Evolutionary conservation across 352 stramenopile species (phyloP).

Genomic region (Globisporangium uncinulatum): DNA sequence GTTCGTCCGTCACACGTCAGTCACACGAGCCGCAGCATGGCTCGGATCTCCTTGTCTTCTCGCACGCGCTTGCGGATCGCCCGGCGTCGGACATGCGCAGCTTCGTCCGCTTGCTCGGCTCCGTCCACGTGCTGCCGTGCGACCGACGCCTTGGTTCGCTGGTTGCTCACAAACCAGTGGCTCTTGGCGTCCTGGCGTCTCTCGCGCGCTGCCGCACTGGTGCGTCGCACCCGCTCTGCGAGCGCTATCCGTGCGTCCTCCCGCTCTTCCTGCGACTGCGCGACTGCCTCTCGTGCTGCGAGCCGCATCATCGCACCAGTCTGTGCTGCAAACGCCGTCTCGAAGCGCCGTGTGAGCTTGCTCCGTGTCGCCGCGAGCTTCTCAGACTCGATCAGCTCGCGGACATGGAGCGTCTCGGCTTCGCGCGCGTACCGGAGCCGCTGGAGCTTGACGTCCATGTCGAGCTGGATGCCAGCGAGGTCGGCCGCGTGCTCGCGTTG

Average conservation of each 20-base stretch:
- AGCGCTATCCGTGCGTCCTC: slow-evolving; percentile 27
- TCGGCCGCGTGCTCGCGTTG: slow-evolving; percentile 56
- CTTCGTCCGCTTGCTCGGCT: slow-evolving; percentile 14
- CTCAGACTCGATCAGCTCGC: slow-evolving; percentile 41
- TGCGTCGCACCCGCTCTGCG: slow-evolving; percentile 16
- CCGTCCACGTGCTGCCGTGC: slow-evolving; percentile 8
- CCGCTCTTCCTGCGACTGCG: slow-evolving; percentile 21
- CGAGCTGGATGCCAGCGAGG: slow-evolving; percentile 48
- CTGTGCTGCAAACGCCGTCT: slow-evolving; percentile 46
- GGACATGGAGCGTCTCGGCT: slow-evolving; percentile 35
- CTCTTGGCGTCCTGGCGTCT: slow-evolving; percentile 58
- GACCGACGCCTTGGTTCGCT: slow-evolving; percentile 29
- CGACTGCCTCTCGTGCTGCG: slow-evolving; percentile 39
- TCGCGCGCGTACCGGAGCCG: slow-evolving; percentile 52
- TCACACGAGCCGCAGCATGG: slow-evolving; percentile 54
- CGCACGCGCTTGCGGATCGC: slow-evolving; percentile 32
- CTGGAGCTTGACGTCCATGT: slow-evolving; percentile 67
- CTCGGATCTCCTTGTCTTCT: slow-evolving; percentile 70
- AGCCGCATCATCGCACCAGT: slow-evolving; percentile 61
- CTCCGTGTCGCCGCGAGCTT: slow-evolving; percentile 28
- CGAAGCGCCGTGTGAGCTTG: slow-evolving; percentile 48
- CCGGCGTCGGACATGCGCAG: slow-evolving; percentile 16
- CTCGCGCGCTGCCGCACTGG: slow-evolving; percentile 29
- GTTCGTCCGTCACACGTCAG: not conserved
- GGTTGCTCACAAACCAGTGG: slow-evolving; percentile 62